Evolutionary conservation across 179 eudicot genomes (phyloP), one percentile per base, ranked within the genome.

Genomic region (Vitellaria paradoxa): DNA sequence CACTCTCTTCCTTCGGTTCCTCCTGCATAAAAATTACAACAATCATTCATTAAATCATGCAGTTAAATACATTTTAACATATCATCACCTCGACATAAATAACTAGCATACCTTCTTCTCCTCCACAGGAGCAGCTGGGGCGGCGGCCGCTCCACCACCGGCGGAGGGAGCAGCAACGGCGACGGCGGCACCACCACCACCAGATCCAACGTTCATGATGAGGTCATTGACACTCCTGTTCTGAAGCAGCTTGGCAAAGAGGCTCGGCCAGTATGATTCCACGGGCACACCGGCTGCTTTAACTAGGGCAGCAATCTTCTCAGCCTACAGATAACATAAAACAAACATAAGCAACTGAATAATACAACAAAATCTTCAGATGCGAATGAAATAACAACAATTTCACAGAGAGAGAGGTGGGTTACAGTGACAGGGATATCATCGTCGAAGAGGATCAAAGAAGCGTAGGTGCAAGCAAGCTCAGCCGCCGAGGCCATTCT

Each of bases 241-340:
- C 90, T 91, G 92, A 14, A 83, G 76, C 4, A 91, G 89, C 91
- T 88, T 90, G 26, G 94, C 92, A 26, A 91, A 91, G 76, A 91
- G 84, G 64, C 89, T 75, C n/a, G 96, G 90, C 96, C 96, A 91
- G 80, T 88, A 91, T 0, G 94, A 87, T 53, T 91, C 96, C 2
- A 85, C 75, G 0, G 72, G 21, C 26, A 91, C 84, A 62, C 85
- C 85, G 18, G 96, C 91, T 5, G 96, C 86, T 23, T 78, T 82
- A 21, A 92, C 88, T 62, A 91, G 72, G 3, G 83, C 73, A 2
- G 89, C 49, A 5, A 92, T 87, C 88, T 90, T 92, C 76, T 92
- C 97, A 2, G 90, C 85, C 97, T 92, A 81, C n/a, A 52, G 0
- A 75, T 21, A 30, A 81, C n/a, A 46, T 14, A 50, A 42, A 0